These are phyloP conservation scores for Leucocoprinus leucothites DNA, from an alignment of 768 basidiomycete genomes.

Conservation along the genomic window DNA sequence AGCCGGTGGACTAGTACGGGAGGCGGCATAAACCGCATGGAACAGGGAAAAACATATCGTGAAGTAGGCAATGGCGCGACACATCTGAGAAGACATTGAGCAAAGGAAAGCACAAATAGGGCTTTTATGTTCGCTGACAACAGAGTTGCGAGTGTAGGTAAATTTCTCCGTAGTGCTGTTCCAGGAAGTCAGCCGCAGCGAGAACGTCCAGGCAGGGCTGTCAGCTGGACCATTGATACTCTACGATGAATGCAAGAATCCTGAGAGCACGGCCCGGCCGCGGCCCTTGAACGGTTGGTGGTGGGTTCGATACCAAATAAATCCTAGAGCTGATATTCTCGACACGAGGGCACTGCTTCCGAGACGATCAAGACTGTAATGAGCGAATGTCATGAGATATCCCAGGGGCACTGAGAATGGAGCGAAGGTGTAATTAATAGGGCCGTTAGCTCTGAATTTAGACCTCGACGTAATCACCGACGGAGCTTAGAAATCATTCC, in stretches of 20 bases:
- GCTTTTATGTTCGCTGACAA: background rate
- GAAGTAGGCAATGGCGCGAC: background rate
- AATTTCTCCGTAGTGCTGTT: background rate
- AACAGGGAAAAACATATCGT: background rate
- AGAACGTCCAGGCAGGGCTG: background rate
- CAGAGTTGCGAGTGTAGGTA: background rate
- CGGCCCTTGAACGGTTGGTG: background rate
- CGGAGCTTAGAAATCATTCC: no score
- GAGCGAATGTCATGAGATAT: no score
- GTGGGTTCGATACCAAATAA: no score
- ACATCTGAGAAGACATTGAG: background rate
- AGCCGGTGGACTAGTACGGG: conserved; percentile 39
- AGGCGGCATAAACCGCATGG: conserved; percentile 21
- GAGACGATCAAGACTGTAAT: no score
- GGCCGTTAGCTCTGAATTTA: no score
- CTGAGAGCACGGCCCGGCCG: conserved; percentile 1
- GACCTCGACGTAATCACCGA: no score
- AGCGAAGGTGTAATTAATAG: no score
- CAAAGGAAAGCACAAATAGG: no score
- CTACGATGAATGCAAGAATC: background rate
- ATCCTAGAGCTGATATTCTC: no score
- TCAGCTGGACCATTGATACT: background rate
- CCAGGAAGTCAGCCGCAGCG: background rate
- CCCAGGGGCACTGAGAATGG: no score
- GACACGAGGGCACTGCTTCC: no score